Base-by-base conservation (phyloP, 192 early-diverging fungal genomes). In the Globomyces pollinis-pini region DNA sequence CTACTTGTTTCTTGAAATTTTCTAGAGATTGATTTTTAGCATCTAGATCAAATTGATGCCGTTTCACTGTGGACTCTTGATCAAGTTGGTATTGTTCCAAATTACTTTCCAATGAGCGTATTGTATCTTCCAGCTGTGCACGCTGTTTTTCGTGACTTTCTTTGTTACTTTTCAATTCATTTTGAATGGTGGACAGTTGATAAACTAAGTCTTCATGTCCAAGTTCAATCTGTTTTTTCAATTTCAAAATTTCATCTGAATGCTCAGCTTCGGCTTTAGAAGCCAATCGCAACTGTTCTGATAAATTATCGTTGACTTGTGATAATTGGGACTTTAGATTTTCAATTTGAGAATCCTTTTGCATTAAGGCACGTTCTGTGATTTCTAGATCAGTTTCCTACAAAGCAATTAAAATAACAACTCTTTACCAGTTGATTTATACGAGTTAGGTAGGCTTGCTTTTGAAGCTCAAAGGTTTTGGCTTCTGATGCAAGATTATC, bases 361-460 rank as follows among this genome's bases (percentile, higher is more conserved):
- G 21, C 6, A 11, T 34, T 9, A 54, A 31, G 5, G 34, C 52
- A 12, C 52, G 3, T 23, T 54, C 52, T 12, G 38, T 54, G 29
- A 54, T 41, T 6, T 54, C 52, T 31, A 54, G 29, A 54, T 54
- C 52, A 20, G 52, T 38, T 41, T 54, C 52, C n/a, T n/a, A n/a
- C n/a, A n/a, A n/a, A n/a, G n/a, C n/a, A n/a, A n/a, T n/a, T n/a
- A n/a, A n/a, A n/a, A n/a, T n/a, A n/a, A n/a, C n/a, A n/a, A n/a
- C n/a, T n/a, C n/a, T n/a, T n/a, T n/a, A n/a, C 35, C 11, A 57
- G 18, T 9, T 31, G 28, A 8, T 57, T 28, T 11, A 57, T 57
- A 3, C 55, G 34, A 7, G 55, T 20, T 8, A 57, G 28, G 16
- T 57, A 57, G n/a, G 55, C 55, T 29, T 57, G 15, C 55, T 57